Evolutionary conservation across 768 basidiomycete genomes (phyloP), one percentile per base, ranked within the genome.

Genomic region (Xerocomellus amylosporus): DNA sequence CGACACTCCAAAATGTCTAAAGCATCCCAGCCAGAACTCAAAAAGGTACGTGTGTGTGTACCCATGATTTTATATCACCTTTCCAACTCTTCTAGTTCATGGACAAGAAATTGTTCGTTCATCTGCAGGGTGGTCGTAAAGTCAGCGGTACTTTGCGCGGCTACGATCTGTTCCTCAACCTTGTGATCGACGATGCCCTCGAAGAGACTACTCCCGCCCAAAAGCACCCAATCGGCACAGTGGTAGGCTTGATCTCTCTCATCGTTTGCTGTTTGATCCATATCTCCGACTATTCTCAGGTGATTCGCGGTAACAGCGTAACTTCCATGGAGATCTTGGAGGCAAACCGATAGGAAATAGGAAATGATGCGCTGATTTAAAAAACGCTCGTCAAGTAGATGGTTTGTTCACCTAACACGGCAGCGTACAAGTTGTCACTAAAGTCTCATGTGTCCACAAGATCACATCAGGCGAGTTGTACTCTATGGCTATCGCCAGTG

Each of bases 111-210:
- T 77, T 98, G 62, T 95, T 95, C 73, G 79, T 99, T 65, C 85
- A 96, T 75, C 78, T 99, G 8, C 94, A 97, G 69, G 93, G 90
- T 44, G 93, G 93, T 51, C 87, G 96, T 66, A 93, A 92, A 82
- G 91, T 99, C 65, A 93, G 91, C 75, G 97, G 97, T 51, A 86
- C 85, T 14, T 76, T 99, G 47, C 87, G 97, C 58, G 97, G 97
- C 49, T 99, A 97, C 73, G 97, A 99, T 78, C 88, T 99, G 60
- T 99, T 99, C 79, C 77, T 99, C 70, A 99, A 99, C 73, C 81
- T 99, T 37, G 97, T 98, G 61, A 85, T 99, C 71, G 97, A 98
- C 71, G 92, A 98, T 67, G 91, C 93, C 10, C 71, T 87, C 64
- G 97, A 99, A 73, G 97, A 98, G 77, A 85, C 86, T 0, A 86